Evolutionary conservation across 192 early-diverging fungal genomes (phyloP).

Genomic region (Phycomyces nitens): DNA sequence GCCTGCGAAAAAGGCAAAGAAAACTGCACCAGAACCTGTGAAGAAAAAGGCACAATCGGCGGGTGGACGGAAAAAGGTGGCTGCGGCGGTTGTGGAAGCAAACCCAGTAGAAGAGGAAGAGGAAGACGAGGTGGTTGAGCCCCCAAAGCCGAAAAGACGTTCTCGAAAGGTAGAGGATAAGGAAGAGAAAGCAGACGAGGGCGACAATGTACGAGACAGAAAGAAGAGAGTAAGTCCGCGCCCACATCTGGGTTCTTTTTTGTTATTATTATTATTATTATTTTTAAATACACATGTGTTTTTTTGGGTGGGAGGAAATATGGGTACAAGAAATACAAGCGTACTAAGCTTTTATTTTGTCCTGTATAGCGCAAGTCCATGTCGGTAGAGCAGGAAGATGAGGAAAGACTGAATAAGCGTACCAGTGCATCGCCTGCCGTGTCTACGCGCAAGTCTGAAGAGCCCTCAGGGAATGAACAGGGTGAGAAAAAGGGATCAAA

Average conservation of each 20-base stretch:
- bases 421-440: not conserved
- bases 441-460: slow-evolving; percentile 9
- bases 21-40: not conserved
- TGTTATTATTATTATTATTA: no score
- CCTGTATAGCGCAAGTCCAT: slow-evolving; percentile 20
- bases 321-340: not conserved
- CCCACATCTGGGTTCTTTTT: no score
- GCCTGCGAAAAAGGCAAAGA: not conserved
- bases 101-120: not conserved
- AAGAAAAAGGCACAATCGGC: slow-evolving; percentile 4
- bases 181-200: slow-evolving; percentile 2
- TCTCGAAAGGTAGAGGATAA: not conserved
- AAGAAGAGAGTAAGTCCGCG: slow-evolving; percentile 4
- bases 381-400: slow-evolving; percentile 21
- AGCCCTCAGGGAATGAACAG: not conserved
- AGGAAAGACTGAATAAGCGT: not conserved
- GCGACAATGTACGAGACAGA: not conserved
- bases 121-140: not conserved
- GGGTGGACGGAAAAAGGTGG: no score
- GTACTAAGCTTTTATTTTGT: not conserved
- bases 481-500: not conserved
- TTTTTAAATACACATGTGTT: no score
- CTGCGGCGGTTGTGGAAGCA: not conserved
- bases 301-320: no score
- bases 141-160: not conserved